These are phyloP conservation scores for Pseudogymnoascus sp. DNA, from an alignment of 2,329 filamentous ascomycete species.

Conservation along the genomic window DNA sequence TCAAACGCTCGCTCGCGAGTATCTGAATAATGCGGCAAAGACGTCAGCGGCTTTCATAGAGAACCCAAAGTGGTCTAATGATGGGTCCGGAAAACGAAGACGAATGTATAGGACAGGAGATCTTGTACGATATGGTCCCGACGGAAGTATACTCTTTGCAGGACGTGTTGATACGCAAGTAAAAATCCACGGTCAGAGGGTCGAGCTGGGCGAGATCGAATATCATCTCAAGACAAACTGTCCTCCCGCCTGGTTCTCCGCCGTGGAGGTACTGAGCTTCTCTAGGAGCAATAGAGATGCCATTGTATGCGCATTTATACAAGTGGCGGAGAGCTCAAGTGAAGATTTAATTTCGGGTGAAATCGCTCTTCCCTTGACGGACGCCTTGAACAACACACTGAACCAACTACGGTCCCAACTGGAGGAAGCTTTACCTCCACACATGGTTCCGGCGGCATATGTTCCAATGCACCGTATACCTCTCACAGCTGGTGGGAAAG, in stretches of 20 bases:
- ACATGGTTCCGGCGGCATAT: slow-evolving; percentile 14
- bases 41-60: slow-evolving; percentile 48
- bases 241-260: neutral
- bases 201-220: slow-evolving; percentile 20
- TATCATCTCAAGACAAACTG: neutral
- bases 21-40: slow-evolving; percentile 48
- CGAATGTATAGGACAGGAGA: slow-evolving; percentile 54
- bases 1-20: slow-evolving; percentile 51
- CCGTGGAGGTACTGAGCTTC: neutral
- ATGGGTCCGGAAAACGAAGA: neutral
- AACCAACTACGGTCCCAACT: neutral
- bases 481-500: slow-evolving; percentile 14
- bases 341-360: neutral
- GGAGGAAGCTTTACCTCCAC: slow-evolving; percentile 11
- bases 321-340: neutral
- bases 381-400: neutral
- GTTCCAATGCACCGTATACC: slow-evolving; percentile 14
- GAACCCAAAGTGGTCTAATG: slow-evolving; percentile 13
- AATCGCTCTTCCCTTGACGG: neutral
- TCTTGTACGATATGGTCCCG: slow-evolving; percentile 43
- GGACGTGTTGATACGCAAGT: slow-evolving; percentile 57
- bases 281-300: neutral
- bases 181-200: slow-evolving; percentile 35
- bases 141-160: slow-evolving; percentile 45
- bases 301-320: neutral